Conservation (phyloP, 768 basidiomycete genomes). For the Hygrophorus russula region DNA sequence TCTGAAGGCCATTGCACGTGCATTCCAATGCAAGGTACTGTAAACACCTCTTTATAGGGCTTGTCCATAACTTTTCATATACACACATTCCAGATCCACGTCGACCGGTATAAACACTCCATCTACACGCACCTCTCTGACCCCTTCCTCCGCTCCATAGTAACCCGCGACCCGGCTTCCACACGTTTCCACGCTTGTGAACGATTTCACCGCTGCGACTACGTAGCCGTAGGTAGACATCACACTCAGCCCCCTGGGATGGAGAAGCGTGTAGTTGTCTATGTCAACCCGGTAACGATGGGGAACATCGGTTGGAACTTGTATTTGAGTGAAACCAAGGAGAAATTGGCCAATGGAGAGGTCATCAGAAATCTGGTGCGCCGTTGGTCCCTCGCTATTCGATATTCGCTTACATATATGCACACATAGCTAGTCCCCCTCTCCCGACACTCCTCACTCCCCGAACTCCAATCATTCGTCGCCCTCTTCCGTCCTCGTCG, state of each 20-base stretch:
- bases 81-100: constrained; percentile 51
- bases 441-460: constrained; percentile 77
- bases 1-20: constrained; percentile 58
- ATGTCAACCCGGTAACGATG: constrained; percentile 67
- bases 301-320: constrained; percentile 38
- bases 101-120: constrained; percentile 78
- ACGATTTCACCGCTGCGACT: constrained; percentile 60
- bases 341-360: constrained; percentile 28
- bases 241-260: constrained; percentile 19
- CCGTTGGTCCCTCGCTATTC: constrained; percentile 1
- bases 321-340: constrained; percentile 29
- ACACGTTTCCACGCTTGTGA: constrained; percentile 95
- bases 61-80: not conserved
- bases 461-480: constrained; percentile 77
- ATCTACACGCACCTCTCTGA: constrained; percentile 52
- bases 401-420: not conserved
- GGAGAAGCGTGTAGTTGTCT: constrained; percentile 51
- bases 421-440: constrained; percentile 62
- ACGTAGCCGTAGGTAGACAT: constrained; percentile 37
- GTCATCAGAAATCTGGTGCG: constrained; percentile 55
- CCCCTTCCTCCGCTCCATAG: constrained; percentile 46
- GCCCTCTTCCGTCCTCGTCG: constrained; percentile 67
- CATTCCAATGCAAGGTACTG: constrained; percentile 52
- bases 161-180: constrained; percentile 44
- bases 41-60: not conserved